Evolutionary conservation across 1,139 yeast genomes (phyloP).

Genomic region (Pichia sp.): DNA sequence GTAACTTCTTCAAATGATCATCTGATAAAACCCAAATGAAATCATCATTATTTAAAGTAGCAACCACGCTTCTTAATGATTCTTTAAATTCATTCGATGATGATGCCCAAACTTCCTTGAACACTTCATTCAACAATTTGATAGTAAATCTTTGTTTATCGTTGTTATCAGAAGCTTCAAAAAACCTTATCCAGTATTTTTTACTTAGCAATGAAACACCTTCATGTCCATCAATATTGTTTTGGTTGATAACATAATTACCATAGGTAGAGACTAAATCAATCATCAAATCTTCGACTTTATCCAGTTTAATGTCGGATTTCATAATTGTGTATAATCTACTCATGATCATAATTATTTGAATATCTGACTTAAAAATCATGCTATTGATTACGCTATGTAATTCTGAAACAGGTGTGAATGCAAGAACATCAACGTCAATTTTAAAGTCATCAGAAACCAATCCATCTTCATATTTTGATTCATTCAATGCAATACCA

Average conservation of each 20-base stretch:
- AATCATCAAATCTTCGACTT: conserved; percentile 23
- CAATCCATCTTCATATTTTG: conserved; percentile 6
- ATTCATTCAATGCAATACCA: conserved; percentile 8
- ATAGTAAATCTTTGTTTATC: conserved; percentile 24
- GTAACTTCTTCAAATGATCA: conserved; percentile 11
- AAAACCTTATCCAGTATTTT: conserved; percentile 30
- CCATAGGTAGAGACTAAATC: conserved; percentile 36
- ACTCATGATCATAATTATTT: conserved; percentile 39
- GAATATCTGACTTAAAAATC: conserved; percentile 40
- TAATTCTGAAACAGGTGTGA: conserved; percentile 26
- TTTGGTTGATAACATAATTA: conserved; percentile 34
- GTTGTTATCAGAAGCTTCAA: conserved; percentile 3
- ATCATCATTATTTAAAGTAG: not conserved
- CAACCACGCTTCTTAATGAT: not conserved
- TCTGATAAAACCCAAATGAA: conserved; percentile 22
- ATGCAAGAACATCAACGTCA: conserved; percentile 19
- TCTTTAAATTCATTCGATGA: conserved; percentile 1
- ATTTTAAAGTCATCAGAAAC: not conserved
- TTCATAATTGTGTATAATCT: conserved; percentile 32
- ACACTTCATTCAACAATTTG: conserved; percentile 35
- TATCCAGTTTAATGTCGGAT: conserved; percentile 19
- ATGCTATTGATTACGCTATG: conserved; percentile 23
- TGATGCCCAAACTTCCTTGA: conserved; percentile 28
- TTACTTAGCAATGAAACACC: conserved; percentile 18
- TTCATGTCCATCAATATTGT: conserved; percentile 9